A percentile compares a stretch with the other conserved stretches of the same genome.
Evolutionary conservation across 2,329 filamentous ascomycete genomes (phyloP).

Genomic region (Hypomyces rosellus): DNA sequence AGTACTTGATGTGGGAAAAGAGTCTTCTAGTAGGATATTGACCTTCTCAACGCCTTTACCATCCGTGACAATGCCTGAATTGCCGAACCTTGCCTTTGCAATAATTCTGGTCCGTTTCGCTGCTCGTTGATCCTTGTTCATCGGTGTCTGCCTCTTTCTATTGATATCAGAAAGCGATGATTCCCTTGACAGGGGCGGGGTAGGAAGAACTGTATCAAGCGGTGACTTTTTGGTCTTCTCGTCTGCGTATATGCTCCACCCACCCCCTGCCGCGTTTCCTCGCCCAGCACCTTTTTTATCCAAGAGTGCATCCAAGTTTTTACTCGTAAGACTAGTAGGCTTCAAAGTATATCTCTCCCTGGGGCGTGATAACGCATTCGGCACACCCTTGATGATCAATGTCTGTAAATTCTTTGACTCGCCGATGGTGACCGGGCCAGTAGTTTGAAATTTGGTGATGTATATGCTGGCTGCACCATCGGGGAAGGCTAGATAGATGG

Average conservation of each 20-base stretch:
- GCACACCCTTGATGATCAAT: constrained; percentile 70
- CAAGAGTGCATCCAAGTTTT: constrained; percentile 64
- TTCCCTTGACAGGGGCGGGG: constrained; percentile 36
- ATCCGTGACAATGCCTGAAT: constrained; percentile 47
- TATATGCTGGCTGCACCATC: constrained; percentile 74
- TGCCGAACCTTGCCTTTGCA: constrained; percentile 66
- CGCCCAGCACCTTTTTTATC: constrained; percentile 63
- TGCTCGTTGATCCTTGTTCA: constrained; percentile 26
- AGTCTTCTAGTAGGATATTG: constrained; percentile 54
- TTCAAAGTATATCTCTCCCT: constrained; percentile 65
- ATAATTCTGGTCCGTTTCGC: constrained; percentile 54
- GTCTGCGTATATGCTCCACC: constrained; percentile 73
- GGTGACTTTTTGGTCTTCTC: constrained; percentile 50
- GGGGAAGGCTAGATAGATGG: constrained; percentile 76
- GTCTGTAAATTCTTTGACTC: constrained; percentile 61
- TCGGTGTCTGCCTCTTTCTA: constrained; percentile 22
- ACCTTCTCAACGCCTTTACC: constrained; percentile 56
- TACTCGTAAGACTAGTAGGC: constrained; percentile 61
- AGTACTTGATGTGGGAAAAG: constrained; percentile 36
- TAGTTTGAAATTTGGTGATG: constrained; percentile 46
- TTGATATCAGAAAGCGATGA: constrained; percentile 22
- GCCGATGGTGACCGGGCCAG: constrained; percentile 33
- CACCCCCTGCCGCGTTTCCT: constrained; percentile 65
- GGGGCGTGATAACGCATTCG: constrained; percentile 72
- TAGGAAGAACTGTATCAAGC: constrained; percentile 45